Base-by-base conservation (phyloP, 2,329 filamentous ascomycete genomes). In the Fusarium mangiferae region DNA sequence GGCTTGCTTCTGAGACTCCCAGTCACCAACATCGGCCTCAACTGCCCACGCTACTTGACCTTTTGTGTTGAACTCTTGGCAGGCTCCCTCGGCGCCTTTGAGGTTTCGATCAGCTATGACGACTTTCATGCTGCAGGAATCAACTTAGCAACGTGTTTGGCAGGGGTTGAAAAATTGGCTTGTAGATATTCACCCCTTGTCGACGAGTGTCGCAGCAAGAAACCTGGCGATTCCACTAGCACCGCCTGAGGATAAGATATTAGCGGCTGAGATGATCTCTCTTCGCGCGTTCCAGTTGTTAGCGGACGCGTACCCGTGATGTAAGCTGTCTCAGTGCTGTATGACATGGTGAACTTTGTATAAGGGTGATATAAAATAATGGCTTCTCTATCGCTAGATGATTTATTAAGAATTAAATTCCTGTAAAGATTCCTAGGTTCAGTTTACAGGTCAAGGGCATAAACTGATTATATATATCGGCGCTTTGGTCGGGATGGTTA, bases 301-400 rank as follows among this genome's bases (percentile, higher is more conserved):
- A 7, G 3, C 1, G 13, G 5, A 12, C 22, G 3, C 12, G 1
- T 22, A 39, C 38, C 38, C 3, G 20, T 39, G 12, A 39, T 39
- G 2, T 39, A 39, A 6, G 38, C 38, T 20, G 38, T 39, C 7
- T 39, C 38, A 22, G 12, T 12, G 12, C 12, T 39, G 12, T 39
- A 39, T 13, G 20, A 1, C 38, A 39, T 22, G 4, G 7, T 39
- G 3, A 0, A 7, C 1, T 22, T 13, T 5, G 3, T 8, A 3
- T 14, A 39, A 20, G 22, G 20, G 7, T 39, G 3, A 7, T 2
- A 11, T 28, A 28, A 7, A 7, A 28, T 8, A 28, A 28, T 28
- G 22, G 20, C 20, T 22, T 22, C 38, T 39, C 2, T 39, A 12
- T 0, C 6, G 7, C 0, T 3, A 22, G 12, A 39, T 7, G 0